Conservation (phyloP, 352 stramenopile species). For the Phytopythium delawarense region DNA sequence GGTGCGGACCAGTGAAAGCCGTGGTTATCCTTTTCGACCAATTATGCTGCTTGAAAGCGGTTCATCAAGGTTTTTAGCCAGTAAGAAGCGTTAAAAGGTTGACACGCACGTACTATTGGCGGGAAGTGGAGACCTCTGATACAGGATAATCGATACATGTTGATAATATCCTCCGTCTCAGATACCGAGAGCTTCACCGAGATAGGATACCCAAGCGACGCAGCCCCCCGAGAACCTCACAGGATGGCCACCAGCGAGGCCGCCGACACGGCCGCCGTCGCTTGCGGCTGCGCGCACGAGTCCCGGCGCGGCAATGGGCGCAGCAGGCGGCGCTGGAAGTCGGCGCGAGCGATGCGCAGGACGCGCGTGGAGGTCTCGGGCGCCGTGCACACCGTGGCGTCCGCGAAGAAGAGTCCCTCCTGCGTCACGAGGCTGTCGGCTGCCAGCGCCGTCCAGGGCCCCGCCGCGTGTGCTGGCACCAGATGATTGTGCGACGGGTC, state of each 20-base stretch:
- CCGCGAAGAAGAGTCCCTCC: conserved; percentile 31
- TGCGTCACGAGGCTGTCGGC: conserved; percentile 38
- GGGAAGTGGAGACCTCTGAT: neutral
- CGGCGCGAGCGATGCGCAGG: conserved; percentile 31
- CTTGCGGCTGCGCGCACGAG: neutral
- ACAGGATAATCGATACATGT: neutral
- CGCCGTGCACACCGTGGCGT: conserved; percentile 33
- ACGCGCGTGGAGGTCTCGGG: conserved; percentile 16
- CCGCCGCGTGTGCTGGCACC: conserved; percentile 18
- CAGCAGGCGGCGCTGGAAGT: conserved; percentile 42
- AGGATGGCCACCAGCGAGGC: neutral
- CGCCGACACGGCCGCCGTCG: neutral
- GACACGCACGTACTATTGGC: no score
- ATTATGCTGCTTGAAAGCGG: no score
- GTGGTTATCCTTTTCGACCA: no score
- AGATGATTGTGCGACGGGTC: no score
- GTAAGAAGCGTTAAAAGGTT: no score
- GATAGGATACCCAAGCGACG: neutral
- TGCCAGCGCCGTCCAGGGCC: conserved; percentile 28
- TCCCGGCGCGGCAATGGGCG: conserved; percentile 24
- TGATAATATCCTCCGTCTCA: neutral
- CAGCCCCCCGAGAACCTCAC: neutral
- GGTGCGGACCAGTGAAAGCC: no score
- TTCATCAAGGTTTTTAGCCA: no score
- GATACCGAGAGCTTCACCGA: neutral